phyloP scores from a whole-genome alignment of 177 flowering plant genomes.

The Vitis hybrid region DNA sequence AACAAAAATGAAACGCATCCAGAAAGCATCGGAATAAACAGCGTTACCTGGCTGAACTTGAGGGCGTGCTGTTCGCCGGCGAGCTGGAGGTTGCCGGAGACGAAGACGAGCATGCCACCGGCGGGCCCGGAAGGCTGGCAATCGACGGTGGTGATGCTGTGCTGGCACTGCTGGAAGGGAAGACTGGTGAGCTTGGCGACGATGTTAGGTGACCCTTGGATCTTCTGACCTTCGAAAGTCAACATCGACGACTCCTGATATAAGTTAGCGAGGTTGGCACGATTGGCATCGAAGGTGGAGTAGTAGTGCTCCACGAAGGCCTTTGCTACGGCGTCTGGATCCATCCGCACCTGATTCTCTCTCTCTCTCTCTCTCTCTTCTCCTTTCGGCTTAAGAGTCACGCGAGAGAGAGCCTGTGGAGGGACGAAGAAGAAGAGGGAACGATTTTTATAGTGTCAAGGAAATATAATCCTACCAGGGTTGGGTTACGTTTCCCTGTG shows the following conservation, averaged over 20 bases:
- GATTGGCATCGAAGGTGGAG: slow-evolving; percentile 67
- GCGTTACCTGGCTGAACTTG: slow-evolving; percentile 69
- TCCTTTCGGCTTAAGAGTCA: neutral
- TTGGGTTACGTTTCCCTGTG: neutral
- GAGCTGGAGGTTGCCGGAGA: slow-evolving; percentile 78
- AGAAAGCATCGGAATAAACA: slow-evolving; percentile 1
- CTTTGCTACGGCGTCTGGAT: slow-evolving; percentile 67
- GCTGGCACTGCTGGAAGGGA: slow-evolving; percentile 86
- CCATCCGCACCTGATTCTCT: slow-evolving; percentile 35
- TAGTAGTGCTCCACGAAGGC: slow-evolving; percentile 92
- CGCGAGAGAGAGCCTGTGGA: slow-evolving; percentile 1
- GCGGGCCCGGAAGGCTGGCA: slow-evolving; percentile 84
- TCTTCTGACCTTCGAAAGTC: slow-evolving; percentile 82
- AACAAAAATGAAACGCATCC: neutral
- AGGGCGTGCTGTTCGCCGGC: slow-evolving; percentile 75
- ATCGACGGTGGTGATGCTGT: slow-evolving; percentile 74
- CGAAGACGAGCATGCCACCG: slow-evolving; percentile 80
- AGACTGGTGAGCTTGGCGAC: slow-evolving; percentile 66
- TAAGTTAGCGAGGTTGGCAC: slow-evolving; percentile 50
- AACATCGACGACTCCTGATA: slow-evolving; percentile 79
- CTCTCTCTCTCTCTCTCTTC: neutral
- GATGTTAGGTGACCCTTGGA: slow-evolving; percentile 62
- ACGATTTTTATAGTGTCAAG: neutral
- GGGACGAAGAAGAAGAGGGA: neutral
- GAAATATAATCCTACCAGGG: neutral